These are phyloP conservation scores for Wickerhamomyces bovis DNA, from an alignment of 805 yeast species.

Conservation along the genomic window DNA sequence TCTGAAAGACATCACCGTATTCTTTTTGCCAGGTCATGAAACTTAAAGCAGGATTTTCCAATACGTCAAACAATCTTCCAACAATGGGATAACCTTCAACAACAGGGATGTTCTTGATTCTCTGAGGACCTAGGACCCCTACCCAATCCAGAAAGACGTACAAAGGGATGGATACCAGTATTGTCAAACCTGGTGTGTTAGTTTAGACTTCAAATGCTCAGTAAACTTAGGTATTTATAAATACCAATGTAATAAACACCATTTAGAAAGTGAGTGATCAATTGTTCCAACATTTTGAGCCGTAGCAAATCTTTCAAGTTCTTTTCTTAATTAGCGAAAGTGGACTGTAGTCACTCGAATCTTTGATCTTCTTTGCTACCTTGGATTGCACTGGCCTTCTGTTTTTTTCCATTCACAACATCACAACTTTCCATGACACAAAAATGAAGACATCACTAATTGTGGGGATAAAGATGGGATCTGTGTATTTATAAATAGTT, in stretches of 20 bases:
- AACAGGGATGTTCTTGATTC: constrained; percentile 33
- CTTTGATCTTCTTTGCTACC: too few relatives aligned
- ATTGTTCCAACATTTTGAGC: background rate
- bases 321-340: background rate
- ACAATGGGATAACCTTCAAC: constrained; percentile 46
- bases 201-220: background rate
- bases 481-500: constrained; percentile 3
- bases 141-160: constrained; percentile 14
- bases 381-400: too few relatives aligned
- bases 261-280: background rate
- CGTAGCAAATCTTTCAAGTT: background rate
- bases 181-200: background rate
- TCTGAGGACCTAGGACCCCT: constrained; percentile 24
- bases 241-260: background rate
- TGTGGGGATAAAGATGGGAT: constrained; percentile 1
- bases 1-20: constrained; percentile 50
- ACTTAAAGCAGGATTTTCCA: constrained; percentile 42
- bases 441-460: background rate
- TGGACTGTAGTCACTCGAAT: too few relatives aligned
- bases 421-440: background rate
- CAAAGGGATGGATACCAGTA: background rate
- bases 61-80: constrained; percentile 43
- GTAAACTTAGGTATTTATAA: background rate
- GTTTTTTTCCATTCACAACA: background rate
- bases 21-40: constrained; percentile 40